Evolutionary conservation across 352 stramenopile genomes (phyloP).

Genomic region (Blastocystis sp.): DNA sequence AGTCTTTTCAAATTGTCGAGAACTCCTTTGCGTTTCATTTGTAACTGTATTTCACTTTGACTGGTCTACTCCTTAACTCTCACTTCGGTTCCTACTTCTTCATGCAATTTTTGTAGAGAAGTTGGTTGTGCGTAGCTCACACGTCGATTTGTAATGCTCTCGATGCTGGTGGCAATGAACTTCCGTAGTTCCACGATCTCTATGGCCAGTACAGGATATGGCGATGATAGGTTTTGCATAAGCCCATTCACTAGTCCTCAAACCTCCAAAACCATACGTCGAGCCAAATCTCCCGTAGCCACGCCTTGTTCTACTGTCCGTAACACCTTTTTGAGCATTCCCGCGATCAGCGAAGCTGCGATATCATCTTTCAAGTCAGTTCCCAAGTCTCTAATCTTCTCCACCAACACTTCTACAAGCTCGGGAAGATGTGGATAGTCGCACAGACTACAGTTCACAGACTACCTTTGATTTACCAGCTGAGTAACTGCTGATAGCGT

Average conservation of each 20-base stretch:
- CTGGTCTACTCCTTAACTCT: background rate
- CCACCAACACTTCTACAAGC: background rate
- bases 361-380: background rate
- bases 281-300: background rate
- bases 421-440: background rate
- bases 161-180: background rate
- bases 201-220: background rate
- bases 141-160: background rate
- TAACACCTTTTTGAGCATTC: background rate
- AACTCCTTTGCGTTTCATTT: background rate
- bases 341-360: background rate
- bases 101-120: background rate
- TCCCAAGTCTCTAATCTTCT: background rate
- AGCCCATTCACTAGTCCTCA: background rate
- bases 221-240: background rate
- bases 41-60: background rate
- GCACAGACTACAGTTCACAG: background rate
- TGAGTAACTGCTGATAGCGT: slow-evolving; percentile 33
- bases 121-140: background rate
- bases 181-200: background rate
- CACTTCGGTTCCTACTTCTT: background rate
- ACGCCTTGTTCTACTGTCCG: background rate
- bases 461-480: background rate
- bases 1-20: background rate
- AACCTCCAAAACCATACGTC: background rate